phyloP scores from a whole-genome alignment of 2,329 filamentous ascomycete species.

The Berkeleyomyces basicola region DNA sequence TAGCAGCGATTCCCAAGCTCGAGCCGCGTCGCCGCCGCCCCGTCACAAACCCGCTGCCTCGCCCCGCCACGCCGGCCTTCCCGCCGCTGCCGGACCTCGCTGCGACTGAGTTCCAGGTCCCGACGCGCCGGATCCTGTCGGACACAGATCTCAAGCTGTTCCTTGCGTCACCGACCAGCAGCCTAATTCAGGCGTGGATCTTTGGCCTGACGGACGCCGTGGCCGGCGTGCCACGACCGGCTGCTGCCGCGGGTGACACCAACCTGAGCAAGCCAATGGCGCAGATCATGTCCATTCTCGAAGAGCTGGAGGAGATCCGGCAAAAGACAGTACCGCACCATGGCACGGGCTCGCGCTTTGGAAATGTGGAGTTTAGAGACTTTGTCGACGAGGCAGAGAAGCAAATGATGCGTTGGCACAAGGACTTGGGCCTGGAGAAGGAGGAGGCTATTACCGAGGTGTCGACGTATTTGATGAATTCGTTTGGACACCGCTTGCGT shows the following conservation, averaged over 20 bases:
- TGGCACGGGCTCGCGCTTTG: constrained; percentile 77
- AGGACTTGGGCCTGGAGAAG: constrained; percentile 35
- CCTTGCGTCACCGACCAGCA: constrained; percentile 56
- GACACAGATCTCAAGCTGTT: constrained; percentile 67
- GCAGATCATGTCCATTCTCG: constrained; percentile 52
- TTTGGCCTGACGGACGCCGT: constrained; percentile 77
- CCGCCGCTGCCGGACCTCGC: constrained; percentile 43
- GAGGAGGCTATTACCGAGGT: constrained; percentile 48
- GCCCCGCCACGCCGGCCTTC: constrained; percentile 60
- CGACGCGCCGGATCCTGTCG: constrained; percentile 68
- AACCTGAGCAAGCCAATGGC: constrained; percentile 43
- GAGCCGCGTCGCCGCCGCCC: constrained; percentile 43
- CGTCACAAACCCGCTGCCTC: constrained; percentile 37
- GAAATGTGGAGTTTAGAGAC: constrained; percentile 76
- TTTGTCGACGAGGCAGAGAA: constrained; percentile 56
- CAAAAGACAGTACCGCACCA: constrained; percentile 62
- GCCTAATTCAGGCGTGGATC: constrained; percentile 65
- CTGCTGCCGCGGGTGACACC: constrained; percentile 31
- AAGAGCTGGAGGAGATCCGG: constrained; percentile 51
- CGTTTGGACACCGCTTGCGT: constrained; percentile 69
- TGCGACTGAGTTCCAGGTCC: constrained; percentile 44
- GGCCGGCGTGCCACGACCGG: constrained; percentile 47
- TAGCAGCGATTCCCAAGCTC: constrained; percentile 47
- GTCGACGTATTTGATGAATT: constrained; percentile 63
- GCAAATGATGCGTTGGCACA: constrained; percentile 45